A percentile compares a stretch with the other conserved stretches of the same genome.
phyloP scores from a whole-genome alignment of 345 rosid species.

The Citrus reticulata region DNA sequence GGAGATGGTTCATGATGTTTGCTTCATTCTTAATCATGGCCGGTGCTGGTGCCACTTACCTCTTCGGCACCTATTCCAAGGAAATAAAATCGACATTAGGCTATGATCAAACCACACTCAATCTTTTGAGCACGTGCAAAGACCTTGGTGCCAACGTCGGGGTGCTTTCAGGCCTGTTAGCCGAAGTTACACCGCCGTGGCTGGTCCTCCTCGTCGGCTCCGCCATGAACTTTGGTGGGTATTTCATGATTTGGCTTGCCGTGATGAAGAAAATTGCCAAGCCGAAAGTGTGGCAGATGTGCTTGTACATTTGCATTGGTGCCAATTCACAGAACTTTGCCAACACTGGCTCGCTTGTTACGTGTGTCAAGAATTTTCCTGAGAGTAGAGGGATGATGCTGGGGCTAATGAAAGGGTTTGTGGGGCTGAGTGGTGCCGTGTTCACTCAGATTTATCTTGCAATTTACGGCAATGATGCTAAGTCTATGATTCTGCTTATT shows the following conservation, averaged over 20 bases:
- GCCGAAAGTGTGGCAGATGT: constrained; percentile 56
- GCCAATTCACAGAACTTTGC: constrained; percentile 64
- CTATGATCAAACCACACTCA: constrained; percentile 60
- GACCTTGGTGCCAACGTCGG: constrained; percentile 57
- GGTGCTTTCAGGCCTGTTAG: constrained; percentile 46
- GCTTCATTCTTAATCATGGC: constrained; percentile 59
- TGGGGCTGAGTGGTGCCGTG: constrained; percentile 49
- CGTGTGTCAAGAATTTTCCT: constrained; percentile 60
- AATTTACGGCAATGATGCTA: constrained; percentile 34
- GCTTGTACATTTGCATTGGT: constrained; percentile 55
- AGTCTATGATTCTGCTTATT: constrained; percentile 45
- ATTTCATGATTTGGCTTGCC: constrained; percentile 64
- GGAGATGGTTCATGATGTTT: constrained; percentile 60
- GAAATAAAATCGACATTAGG: constrained; percentile 35
- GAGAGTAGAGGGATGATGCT: constrained; percentile 50
- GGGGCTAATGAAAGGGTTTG: constrained; percentile 51
- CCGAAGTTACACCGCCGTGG: constrained; percentile 62
- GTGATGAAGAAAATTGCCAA: constrained; percentile 36
- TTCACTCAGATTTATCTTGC: constrained; percentile 48
- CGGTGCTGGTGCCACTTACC: constrained; percentile 54
- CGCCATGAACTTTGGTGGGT: constrained; percentile 51
- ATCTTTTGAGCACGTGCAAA: constrained; percentile 54
- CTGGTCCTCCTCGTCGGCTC: constrained; percentile 48
- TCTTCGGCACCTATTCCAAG: constrained; percentile 46
- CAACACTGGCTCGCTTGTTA: constrained; percentile 50